Conservation (phyloP, 1,284 basidiomycete genomes). For the Austroboletus niveus region DNA sequence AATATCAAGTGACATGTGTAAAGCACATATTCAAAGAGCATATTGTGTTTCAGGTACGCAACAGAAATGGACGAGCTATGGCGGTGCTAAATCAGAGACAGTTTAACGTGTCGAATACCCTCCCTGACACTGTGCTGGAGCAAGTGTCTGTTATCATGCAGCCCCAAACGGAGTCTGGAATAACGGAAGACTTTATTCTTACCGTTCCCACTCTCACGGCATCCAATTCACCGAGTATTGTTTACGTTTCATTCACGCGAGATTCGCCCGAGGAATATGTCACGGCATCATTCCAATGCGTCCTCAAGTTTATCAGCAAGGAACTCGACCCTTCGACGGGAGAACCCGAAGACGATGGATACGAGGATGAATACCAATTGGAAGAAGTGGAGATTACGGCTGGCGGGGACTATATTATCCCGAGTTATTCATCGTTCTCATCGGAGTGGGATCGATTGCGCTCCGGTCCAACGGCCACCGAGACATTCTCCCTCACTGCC, state of each 20-base stretch:
- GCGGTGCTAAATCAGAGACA: conserved; percentile 34
- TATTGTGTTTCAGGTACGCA: conserved; percentile 86
- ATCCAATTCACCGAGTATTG: conserved; percentile 71
- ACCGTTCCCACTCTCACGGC: conserved; percentile 72
- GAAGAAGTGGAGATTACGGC: conserved; percentile 94
- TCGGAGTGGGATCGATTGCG: conserved; percentile 94
- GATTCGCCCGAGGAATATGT: conserved; percentile 76
- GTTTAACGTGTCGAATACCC: conserved; percentile 99
- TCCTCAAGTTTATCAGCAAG: conserved; percentile 96
- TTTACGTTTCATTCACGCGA: conserved; percentile 95
- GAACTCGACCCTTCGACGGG: conserved; percentile 97
- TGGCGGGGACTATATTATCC: conserved; percentile 91
- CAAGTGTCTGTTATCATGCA: conserved; percentile 95
- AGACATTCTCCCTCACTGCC: conserved; percentile 92
- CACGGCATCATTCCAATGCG: conserved; percentile 85
- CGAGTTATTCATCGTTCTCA: conserved; percentile 87
- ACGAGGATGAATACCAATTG: conserved; percentile 97
- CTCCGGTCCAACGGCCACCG: conserved; percentile 73
- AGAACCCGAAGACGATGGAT: conserved; percentile 96
- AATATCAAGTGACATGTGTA: conserved; percentile 95
- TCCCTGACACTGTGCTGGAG: conserved; percentile 96
- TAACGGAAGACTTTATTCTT: conserved; percentile 96
- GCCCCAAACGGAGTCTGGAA: conserved; percentile 68
- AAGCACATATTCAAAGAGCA: conserved; percentile 98
- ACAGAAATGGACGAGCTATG: background rate